phyloP scores from a whole-genome alignment of 805 yeast species.

The Blastobotrys americana region DNA sequence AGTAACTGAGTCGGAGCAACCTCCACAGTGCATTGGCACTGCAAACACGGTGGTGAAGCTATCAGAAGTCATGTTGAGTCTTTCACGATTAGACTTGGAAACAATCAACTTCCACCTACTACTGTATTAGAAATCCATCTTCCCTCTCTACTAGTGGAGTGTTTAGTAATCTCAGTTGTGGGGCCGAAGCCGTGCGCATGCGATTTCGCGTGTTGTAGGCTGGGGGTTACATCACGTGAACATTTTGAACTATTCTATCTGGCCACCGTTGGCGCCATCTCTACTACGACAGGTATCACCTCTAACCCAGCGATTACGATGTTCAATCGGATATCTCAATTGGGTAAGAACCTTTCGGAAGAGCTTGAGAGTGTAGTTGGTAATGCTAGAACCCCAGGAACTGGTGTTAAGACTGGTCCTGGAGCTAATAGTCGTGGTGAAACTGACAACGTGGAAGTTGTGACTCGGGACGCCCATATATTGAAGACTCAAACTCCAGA shows the following conservation, averaged over 20 bases:
- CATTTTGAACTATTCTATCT: too few relatives aligned
- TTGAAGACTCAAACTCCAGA: slow-evolving; percentile 17
- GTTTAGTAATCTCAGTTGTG: not conserved
- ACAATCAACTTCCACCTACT: too few relatives aligned
- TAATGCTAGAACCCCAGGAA: slow-evolving; percentile 12
- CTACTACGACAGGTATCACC: not conserved
- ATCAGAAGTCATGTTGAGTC: too few relatives aligned
- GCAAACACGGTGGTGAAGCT: slow-evolving; percentile 57
- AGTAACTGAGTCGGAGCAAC: slow-evolving; percentile 57
- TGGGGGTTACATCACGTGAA: too few relatives aligned
- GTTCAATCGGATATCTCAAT: slow-evolving; percentile 54
- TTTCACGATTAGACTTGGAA: too few relatives aligned
- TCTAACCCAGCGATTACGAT: slow-evolving; percentile 24
- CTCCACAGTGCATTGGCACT: slow-evolving; percentile 73
- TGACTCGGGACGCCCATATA: slow-evolving; percentile 12
- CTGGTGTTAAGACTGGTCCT: too few relatives aligned
- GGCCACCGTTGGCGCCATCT: too few relatives aligned
- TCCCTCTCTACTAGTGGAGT: too few relatives aligned
- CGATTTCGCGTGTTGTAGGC: not conserved
- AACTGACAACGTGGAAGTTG: slow-evolving; percentile 6
- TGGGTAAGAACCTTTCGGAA: slow-evolving; percentile 56
- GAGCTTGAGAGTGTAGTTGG: slow-evolving; percentile 43
- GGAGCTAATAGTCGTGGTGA: not conserved
- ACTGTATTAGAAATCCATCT: too few relatives aligned
- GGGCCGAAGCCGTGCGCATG: not conserved